Evolutionary conservation across 169 alveolate genomes (phyloP).

Genomic region (Plasmodium knowlesi): DNA sequence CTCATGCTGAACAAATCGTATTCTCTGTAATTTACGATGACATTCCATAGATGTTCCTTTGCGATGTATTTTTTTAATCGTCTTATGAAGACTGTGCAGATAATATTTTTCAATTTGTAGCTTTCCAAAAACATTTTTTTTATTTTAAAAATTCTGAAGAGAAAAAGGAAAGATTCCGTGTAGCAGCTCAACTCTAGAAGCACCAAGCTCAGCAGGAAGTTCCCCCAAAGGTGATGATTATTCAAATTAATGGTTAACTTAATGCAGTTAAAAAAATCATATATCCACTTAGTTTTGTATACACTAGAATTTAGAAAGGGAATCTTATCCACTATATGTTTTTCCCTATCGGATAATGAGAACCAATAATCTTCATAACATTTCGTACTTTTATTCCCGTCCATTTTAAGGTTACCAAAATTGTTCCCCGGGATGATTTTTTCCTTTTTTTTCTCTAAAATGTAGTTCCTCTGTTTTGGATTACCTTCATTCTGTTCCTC

Average conservation of each 20-base stretch:
- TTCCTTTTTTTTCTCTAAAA: not conserved
- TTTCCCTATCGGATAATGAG: not conserved
- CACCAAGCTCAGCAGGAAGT: constrained; percentile 65
- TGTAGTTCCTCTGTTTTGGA: not conserved
- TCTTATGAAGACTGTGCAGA: constrained; percentile 48
- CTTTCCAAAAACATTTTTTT: constrained; percentile 69
- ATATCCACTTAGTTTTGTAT: constrained; percentile 68
- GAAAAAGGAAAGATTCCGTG: constrained; percentile 65
- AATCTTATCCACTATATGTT: constrained; percentile 32
- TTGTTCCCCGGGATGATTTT: not conserved
- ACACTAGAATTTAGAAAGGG: constrained; percentile 51
- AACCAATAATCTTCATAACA: not conserved
- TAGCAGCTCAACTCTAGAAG: constrained; percentile 69
- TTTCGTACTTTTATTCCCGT: not conserved
- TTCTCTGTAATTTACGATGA: constrained; percentile 32
- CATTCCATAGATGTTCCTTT: constrained; percentile 45
- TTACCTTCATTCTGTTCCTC: not conserved
- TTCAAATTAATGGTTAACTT: constrained; percentile 62
- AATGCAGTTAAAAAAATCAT: constrained; percentile 55
- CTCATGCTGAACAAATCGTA: constrained; percentile 64
- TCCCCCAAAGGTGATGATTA: constrained; percentile 48
- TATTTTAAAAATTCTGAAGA: constrained; percentile 49
- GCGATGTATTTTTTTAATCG: constrained; percentile 42
- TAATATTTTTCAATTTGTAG: constrained; percentile 63
- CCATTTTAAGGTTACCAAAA: not conserved